Evolutionary conservation across 2,329 filamentous ascomycete species (phyloP), one percentile per base, ranked within the genome.

Genomic region (Scedosporium aurantiacum): DNA sequence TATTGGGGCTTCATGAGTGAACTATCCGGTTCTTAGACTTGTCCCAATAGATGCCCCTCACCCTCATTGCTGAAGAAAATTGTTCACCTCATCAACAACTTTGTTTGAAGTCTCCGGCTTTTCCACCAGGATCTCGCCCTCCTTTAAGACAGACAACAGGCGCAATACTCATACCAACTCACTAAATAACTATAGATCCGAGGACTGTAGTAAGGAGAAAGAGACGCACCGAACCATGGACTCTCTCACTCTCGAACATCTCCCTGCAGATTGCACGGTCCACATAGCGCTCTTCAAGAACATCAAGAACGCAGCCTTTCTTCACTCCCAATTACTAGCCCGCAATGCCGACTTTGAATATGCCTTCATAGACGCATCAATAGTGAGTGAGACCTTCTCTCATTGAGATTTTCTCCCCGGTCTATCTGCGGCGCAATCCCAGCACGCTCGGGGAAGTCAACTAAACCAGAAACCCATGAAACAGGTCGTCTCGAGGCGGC

Each of bases 261-360:
- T 95, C 52, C 88, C 90, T 1, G 69, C 78, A 5, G 77, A 79
- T 28, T 79, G 91, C 70, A 79, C 82, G 5, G 78, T 96, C 32
- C 86, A 94, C 72, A 75, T 90, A 58, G 86, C 84, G 52, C 76
- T 96, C 37, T 97, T 94, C 76, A 82, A 78, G 23, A 77, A 90
- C 71, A 83, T 97, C 62, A 72, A 82, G 64, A 99, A 99, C 72
- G 82, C 91, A 10, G 74, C 82, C 0, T 91, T 88, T 69, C 79
- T 99, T 52, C 87, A 91, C 60, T 79, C 87, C 67, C 92, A 97
- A 75, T 83, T 99, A 4, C 79, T 97, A n/a, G 82, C 84, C 5
- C 89, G 90, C 60, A 96, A 97, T 70, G 70, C 83, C 10, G 86
- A 87, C 7, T 97, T 92, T 68, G 91, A 97, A 74, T 97, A 97